Percentiles rank a stretch among this genome's conserved stretches.
Evolutionary conservation across 1,139 yeast genomes (phyloP).

Genomic region (Wickerhamomyces sp.): DNA sequence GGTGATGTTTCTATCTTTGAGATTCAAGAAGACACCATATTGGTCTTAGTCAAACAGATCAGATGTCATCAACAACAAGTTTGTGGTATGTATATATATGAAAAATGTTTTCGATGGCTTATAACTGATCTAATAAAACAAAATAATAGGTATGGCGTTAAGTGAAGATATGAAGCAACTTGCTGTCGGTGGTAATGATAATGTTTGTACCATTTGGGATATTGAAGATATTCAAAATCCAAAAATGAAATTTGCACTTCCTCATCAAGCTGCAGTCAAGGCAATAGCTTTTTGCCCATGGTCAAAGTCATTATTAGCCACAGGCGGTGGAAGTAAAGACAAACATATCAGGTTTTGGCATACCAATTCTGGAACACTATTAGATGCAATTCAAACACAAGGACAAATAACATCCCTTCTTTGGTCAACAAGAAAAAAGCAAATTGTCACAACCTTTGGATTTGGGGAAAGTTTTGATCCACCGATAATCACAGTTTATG

Average conservation of each 20-base stretch:
- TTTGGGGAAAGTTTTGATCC: constrained; percentile 53
- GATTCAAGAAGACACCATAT: constrained; percentile 19
- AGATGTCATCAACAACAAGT: constrained; percentile 60
- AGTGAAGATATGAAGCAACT: constrained; percentile 42
- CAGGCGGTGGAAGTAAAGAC: constrained; percentile 82
- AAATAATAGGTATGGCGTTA: constrained; percentile 44
- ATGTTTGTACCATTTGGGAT: constrained; percentile 65
- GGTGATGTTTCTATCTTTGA: constrained; percentile 54
- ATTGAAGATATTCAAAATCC: constrained; percentile 40
- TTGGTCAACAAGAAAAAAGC: constrained; percentile 65
- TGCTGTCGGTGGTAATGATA: constrained; percentile 75
- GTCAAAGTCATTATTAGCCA: constrained; percentile 65
- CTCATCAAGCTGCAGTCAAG: constrained; percentile 76
- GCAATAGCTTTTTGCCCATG: constrained; percentile 81
- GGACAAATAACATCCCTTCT: constrained; percentile 76
- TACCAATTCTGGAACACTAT: constrained; percentile 64
- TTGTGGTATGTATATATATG: constrained; percentile 41
- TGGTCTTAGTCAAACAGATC: constrained; percentile 29
- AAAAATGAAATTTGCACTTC: constrained; percentile 38
- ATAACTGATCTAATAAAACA: neutral
- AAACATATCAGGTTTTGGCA: constrained; percentile 77
- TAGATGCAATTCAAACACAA: constrained; percentile 49
- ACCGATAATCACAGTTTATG: constrained; percentile 47
- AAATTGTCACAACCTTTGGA: constrained; percentile 77
- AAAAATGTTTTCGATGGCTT: no score